Evolutionary conservation across 768 basidiomycete species (phyloP), one percentile per base, ranked within the genome.

Genomic region (Sporobolomyces pararoseus): DNA sequence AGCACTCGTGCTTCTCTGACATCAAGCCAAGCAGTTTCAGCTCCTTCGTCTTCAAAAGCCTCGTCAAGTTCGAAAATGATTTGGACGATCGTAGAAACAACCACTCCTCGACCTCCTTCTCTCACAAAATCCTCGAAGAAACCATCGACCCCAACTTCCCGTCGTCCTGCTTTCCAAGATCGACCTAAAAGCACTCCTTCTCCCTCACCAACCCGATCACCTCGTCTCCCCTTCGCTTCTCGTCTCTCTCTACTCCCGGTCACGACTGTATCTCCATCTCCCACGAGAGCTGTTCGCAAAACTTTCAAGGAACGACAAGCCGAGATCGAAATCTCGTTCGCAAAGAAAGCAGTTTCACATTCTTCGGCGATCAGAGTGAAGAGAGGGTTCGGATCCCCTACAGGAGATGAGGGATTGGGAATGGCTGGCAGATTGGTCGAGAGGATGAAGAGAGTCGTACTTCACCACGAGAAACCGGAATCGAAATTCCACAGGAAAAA

Each of bases 301-400:
- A 46, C 58, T n/a, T 42, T 39, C 37, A 39, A 42, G 13, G 35
- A 58, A 27, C 55, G 55, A 6, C 37, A 58, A 58, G 5, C 6
- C 7, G 55, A 58, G 23, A 23, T 58, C 21, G 35, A 21, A 3
- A 21, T 42, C n/a, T 42, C 23, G 35, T 27, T 58, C 37, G 55
- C n/a, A 14, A 59, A 32, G 25, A 59, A 59, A 34, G 58, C 25
- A 17, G 4, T 46, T 27, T 59, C 58, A 25, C 58, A 59, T 59
- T 25, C n/a, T n/a, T n/a, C n/a, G n/a, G n/a, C 53, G 32, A n/a
- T 27, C 13, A 46, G 46, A 31, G 6, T 21, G 35, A 3, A 42
- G 25, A 59, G 25, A 17, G 39, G 27, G 34, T 58, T 58, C 23
- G 55, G 55, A 10, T 21, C 35, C 4, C 5, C 21, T 10, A 37